A percentile compares a stretch with the other conserved stretches of the same genome.
These are phyloP conservation scores for Bondarzewia mesenterica DNA, from an alignment of 1,284 basidiomycete species.

Conservation along the genomic window DNA sequence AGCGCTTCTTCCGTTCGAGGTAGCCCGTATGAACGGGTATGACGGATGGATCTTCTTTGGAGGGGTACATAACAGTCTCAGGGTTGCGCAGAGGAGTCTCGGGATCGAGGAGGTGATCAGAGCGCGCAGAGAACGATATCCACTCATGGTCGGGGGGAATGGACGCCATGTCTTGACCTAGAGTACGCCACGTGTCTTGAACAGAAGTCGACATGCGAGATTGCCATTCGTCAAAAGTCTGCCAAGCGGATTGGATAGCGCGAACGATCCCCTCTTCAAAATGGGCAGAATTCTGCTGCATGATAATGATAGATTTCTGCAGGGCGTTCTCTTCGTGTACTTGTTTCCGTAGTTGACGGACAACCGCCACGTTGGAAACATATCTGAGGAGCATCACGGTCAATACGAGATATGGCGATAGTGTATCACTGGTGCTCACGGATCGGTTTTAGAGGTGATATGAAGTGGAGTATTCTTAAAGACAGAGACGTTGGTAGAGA, in stretches of 20 bases:
- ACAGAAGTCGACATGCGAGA: constrained; percentile 76
- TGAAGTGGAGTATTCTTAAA: constrained; percentile 95
- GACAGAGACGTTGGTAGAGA: constrained; percentile 80
- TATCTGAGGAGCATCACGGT: constrained; percentile 28
- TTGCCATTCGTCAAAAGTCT: constrained; percentile 97
- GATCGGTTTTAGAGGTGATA: constrained; percentile 80
- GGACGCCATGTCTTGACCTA: constrained; percentile 76
- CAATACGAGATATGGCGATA: background rate
- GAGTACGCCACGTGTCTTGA: constrained; percentile 73
- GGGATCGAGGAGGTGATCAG: constrained; percentile 94
- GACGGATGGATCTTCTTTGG: constrained; percentile 89
- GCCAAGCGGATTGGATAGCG: constrained; percentile 94
- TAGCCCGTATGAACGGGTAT: constrained; percentile 86
- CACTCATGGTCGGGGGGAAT: constrained; percentile 93
- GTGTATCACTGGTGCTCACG: constrained; percentile 39
- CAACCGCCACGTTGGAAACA: constrained; percentile 74
- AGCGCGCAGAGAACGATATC: constrained; percentile 92
- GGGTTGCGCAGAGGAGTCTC: constrained; percentile 89
- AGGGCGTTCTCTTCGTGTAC: constrained; percentile 97
- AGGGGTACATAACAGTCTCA: constrained; percentile 79
- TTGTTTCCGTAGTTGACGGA: constrained; percentile 86
- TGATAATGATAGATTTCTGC: constrained; percentile 98
- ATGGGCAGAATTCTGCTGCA: constrained; percentile 96
- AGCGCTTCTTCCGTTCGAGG: constrained; percentile 95
- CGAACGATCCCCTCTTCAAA: constrained; percentile 97